Evolutionary conservation across 305 asterid species (phyloP), one percentile per base, ranked within the genome.

Genomic region (Rubia occidens): DNA sequence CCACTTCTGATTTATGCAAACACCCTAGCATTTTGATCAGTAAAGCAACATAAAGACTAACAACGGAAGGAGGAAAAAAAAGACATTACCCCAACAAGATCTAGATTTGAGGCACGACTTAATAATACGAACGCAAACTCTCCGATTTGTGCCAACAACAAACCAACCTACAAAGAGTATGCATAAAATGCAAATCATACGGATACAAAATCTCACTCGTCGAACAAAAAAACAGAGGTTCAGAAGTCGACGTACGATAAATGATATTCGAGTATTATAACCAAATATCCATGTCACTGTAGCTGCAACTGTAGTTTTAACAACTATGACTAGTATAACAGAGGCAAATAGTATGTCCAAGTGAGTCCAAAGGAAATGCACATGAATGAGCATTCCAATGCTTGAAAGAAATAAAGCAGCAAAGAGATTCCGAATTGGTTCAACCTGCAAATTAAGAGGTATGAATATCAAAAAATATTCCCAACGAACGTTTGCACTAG

Each of bases 401-500:
- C 99, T 91, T 65, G 99, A 86, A 29, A 94, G 96, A 83, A 94
- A 94, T 67, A 94, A 95, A 66, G 99, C 97, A 61, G 99, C 95
- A 81, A 94, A 94, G 71, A 94, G 85, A 82, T 94, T 94, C 65
- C 97, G 97, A 67, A 94, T 86, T 40, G 99, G 95, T 78, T 94
- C 99, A 80, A 93, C 98, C 98, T 93, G 82, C 87, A 84, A 79
- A 62, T 69, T 39, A 26, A 51, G 69, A 77, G 60, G 13, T 43
- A 56, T 56, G 67, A 40, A 66, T 43, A 68, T 66, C 60, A n/a
- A 44, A 18, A 47, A 32, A 65, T 44, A 17, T n/a, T 8, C 37
- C 70, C n/a, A 11, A 26, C 55, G 13, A 45, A 32, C 35, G 2
- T 24, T 32, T 32, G 35, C 35, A 32, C 35, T 32, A 32, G 35